Evolutionary conservation across 2,329 filamentous ascomycete species (phyloP).

Genomic region (Zopfia rhizophila): DNA sequence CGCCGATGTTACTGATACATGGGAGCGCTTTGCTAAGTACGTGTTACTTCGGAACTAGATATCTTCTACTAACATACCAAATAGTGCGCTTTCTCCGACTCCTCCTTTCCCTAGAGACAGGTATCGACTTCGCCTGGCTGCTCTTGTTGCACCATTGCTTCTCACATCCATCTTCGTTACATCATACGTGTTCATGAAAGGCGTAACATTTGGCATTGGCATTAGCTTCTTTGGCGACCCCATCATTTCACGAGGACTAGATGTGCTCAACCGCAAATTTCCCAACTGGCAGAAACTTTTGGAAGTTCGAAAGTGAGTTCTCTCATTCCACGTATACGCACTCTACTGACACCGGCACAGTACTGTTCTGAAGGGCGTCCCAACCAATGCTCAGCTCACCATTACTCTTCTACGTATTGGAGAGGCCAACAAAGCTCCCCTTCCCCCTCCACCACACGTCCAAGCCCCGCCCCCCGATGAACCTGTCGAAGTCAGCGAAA

Average conservation of each 20-base stretch:
- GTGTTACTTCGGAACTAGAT: slow-evolving; percentile 23
- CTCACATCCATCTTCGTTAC: slow-evolving; percentile 57
- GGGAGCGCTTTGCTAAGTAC: slow-evolving; percentile 71
- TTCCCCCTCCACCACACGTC: slow-evolving; percentile 69
- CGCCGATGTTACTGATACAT: slow-evolving; percentile 68
- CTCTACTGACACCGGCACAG: slow-evolving; percentile 42
- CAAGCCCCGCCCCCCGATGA: slow-evolving; percentile 58
- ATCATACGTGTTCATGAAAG: slow-evolving; percentile 68
- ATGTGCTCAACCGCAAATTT: slow-evolving; percentile 68
- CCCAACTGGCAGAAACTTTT: slow-evolving; percentile 81
- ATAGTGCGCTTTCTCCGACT: slow-evolving; percentile 58
- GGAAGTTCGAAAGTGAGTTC: slow-evolving; percentile 71
- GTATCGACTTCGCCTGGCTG: slow-evolving; percentile 59
- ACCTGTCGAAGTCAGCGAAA: slow-evolving; percentile 61
- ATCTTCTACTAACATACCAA: slow-evolving; percentile 12
- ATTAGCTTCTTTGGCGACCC: slow-evolving; percentile 85
- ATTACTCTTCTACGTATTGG: slow-evolving; percentile 83
- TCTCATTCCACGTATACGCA: background rate
- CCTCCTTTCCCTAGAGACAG: slow-evolving; percentile 58
- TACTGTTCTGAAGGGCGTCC: slow-evolving; percentile 81
- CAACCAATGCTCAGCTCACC: slow-evolving; percentile 86
- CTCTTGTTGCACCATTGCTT: slow-evolving; percentile 56
- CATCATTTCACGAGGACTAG: slow-evolving; percentile 69
- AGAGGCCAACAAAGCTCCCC: slow-evolving; percentile 80
- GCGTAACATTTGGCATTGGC: slow-evolving; percentile 72